phyloP scores from a whole-genome alignment of 129 eudicot species.

The Helianthus tuberosus region DNA sequence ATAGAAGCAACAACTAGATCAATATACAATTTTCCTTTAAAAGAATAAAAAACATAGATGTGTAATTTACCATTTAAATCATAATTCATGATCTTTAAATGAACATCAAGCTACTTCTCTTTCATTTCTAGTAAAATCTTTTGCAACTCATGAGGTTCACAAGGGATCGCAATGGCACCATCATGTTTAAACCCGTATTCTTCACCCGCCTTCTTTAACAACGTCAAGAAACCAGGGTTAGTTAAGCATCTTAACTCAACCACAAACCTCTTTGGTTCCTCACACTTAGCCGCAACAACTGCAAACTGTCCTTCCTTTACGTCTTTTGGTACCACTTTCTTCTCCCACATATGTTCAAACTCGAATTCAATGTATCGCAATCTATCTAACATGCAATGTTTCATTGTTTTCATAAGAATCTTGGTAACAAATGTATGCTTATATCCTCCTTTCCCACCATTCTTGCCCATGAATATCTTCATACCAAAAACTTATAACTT shows the following conservation, averaged over 20 bases:
- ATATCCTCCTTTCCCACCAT: background rate
- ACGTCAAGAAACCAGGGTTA: constrained; percentile 54
- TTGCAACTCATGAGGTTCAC: constrained; percentile 54
- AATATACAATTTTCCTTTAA: background rate
- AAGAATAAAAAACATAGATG: background rate
- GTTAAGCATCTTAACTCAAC: constrained; percentile 46
- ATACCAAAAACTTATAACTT: background rate
- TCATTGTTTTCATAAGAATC: constrained; percentile 3
- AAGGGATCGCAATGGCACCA: constrained; percentile 58
- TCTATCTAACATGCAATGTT: background rate
- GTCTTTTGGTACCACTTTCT: background rate
- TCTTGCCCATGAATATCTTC: constrained; percentile 9
- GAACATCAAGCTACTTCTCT: constrained; percentile 12
- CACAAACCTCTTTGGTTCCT: constrained; percentile 56
- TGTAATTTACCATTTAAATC: background rate
- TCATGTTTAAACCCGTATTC: constrained; percentile 59
- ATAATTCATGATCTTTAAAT: background rate
- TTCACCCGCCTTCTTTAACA: constrained; percentile 51
- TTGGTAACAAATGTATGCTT: background rate
- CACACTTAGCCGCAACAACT: constrained; percentile 44
- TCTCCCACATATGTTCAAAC: background rate
- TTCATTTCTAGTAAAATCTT: constrained; percentile 33
- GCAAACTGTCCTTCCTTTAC: constrained; percentile 52
- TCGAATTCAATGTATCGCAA: background rate
- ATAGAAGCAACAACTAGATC: background rate